Evolutionary conservation across 768 basidiomycete genomes (phyloP), one percentile per base, ranked within the genome.

Genomic region (Inosperma sp.): DNA sequence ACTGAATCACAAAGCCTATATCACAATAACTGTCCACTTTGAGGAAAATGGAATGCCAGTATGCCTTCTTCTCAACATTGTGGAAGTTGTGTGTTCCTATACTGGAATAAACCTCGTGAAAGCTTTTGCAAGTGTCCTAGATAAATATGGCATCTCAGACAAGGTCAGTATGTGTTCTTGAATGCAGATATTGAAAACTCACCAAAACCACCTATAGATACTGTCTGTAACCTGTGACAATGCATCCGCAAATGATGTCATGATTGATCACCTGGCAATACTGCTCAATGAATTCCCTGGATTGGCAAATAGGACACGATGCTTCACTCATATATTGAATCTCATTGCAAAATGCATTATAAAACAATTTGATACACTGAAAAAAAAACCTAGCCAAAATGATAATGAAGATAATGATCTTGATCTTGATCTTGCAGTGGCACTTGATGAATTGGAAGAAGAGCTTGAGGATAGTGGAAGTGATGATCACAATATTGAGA

Each of bases 171-270:
- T 33, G n/a, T n/a, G 6, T 22, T 8, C 23, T 42, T 7, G 29
- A 4, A 7, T 17, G 17, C 12, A 13, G 4, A 35, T 35, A 35
- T 5, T 40, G 7, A 44, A 3, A 4, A 27, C n/a, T 13, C 34
- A 25, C 7, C 8, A 4, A 29, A 5, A 25, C n/a, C 21, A 13
- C 27, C 33, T 7, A 16, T 42, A 63, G 67, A 56, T 70, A 10
- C 59, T 72, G 3, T 53, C 59, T 5, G 48, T 75, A 13, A 70
- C 63, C n/a, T n/a, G n/a, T n/a, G n/a, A n/a, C 49, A 73, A 75
- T 49, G n/a, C n/a, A n/a, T n/a, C n/a, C n/a, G 17, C 13, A 13
- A 35, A 35, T 17, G 34, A 35, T 12, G 34, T 12, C 14, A 35
- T 35, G 34, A 35, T 35, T 13, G 34, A 35, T 35, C 34, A 35